Evolutionary conservation across 2,329 filamentous ascomycete genomes (phyloP).

Genomic region (Xylaria sp.): DNA sequence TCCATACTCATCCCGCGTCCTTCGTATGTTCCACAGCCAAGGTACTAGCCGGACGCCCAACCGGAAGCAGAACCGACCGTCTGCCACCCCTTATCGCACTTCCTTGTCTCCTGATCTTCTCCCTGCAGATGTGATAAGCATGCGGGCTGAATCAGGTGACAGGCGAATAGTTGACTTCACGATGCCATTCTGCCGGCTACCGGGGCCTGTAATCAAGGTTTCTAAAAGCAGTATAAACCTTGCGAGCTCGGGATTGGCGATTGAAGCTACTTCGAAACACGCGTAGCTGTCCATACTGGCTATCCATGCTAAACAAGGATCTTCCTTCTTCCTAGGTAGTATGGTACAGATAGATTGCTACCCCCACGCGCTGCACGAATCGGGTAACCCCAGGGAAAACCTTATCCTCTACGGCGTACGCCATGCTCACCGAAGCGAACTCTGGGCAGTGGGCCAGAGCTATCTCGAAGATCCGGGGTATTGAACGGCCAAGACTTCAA

Average conservation of each 20-base stretch:
- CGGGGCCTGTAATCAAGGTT: background rate
- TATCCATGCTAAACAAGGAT: constrained; percentile 20
- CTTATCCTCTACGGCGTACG: constrained; percentile 18
- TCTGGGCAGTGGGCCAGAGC: constrained; percentile 4
- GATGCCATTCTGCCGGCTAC: constrained; percentile 14
- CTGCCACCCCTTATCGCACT: constrained; percentile 35
- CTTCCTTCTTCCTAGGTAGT: constrained; percentile 7
- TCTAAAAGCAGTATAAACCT: background rate
- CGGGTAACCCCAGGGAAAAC: constrained; percentile 27
- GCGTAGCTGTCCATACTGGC: background rate
- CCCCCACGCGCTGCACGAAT: constrained; percentile 34
- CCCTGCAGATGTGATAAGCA: constrained; percentile 34
- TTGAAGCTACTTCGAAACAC: background rate
- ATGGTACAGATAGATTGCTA: constrained; percentile 7
- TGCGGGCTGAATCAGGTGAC: constrained; percentile 36
- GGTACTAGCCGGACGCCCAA: constrained; percentile 30
- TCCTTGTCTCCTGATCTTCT: constrained; percentile 38
- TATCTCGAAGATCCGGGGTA: constrained; percentile 25
- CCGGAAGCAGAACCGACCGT: constrained; percentile 37
- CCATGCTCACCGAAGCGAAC: constrained; percentile 19
- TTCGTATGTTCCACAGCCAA: constrained; percentile 30
- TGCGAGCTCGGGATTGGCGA: background rate
- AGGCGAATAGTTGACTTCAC: constrained; percentile 29
- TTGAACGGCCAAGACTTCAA: background rate
- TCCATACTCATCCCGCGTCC: constrained; percentile 30